Percentiles rank a stretch among this genome's conserved stretches.
Evolutionary conservation across 208 protist genomes (phyloP).

Genomic region (Naegleria lovaniensis): DNA sequence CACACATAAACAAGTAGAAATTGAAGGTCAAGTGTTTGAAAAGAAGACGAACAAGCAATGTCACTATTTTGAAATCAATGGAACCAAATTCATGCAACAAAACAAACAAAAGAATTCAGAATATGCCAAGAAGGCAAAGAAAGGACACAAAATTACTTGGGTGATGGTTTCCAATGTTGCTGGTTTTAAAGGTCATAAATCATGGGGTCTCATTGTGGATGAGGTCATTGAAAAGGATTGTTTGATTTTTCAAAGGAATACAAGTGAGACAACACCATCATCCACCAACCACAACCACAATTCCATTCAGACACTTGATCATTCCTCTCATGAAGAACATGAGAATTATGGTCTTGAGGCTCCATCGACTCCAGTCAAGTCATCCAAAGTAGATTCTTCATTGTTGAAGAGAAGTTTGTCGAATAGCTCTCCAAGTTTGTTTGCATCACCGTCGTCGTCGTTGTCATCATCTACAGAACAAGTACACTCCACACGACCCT

Average conservation of each 20-base stretch:
- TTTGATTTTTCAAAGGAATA: neutral
- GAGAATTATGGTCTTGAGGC: no score
- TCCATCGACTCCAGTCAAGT: no score
- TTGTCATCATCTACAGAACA: no score
- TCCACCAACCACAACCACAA: no score
- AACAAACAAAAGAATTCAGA: neutral
- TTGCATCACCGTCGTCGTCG: no score
- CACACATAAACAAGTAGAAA: neutral
- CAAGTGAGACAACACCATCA: neutral
- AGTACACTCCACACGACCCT: no score
- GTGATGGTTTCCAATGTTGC: neutral
- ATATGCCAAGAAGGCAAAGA: slow-evolving; percentile 10
- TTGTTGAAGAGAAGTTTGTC: no score
- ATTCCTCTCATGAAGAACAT: no score
- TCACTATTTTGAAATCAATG: neutral
- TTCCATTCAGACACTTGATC: no score
- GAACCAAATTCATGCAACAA: neutral
- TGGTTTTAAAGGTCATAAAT: neutral
- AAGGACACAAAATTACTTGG: slow-evolving; percentile 12
- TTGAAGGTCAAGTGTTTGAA: neutral
- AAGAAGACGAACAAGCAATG: neutral
- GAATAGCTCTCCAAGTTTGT: no score
- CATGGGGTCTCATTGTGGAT: neutral
- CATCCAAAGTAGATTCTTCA: no score
- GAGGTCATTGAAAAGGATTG: neutral